phyloP scores from a whole-genome alignment of 23 red algal species.

The Gracilaria domingensis region DNA sequence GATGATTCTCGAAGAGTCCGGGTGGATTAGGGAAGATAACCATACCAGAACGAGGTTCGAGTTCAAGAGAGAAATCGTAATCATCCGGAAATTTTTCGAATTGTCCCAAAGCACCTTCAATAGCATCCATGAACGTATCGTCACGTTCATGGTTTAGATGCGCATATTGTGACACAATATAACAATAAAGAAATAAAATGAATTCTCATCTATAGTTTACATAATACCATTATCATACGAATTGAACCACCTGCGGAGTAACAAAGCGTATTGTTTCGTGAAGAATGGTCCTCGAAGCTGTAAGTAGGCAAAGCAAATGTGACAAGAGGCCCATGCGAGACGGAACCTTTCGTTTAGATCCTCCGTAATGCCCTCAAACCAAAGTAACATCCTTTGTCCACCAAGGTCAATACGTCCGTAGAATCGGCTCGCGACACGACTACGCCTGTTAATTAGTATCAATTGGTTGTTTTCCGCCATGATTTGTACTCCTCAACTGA shows the following conservation, averaged over 20 bases:
- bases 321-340: background rate
- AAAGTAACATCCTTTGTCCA: background rate
- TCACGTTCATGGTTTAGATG: background rate
- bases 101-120: background rate
- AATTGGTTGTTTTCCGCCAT: background rate
- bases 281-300: background rate
- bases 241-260: background rate
- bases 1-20: no score
- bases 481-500: background rate
- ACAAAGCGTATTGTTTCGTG: background rate
- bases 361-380: background rate
- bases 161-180: background rate
- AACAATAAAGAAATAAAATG: background rate
- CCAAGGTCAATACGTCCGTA: background rate
- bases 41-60: background rate
- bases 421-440: no score
- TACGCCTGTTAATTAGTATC: no score
- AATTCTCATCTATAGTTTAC: background rate
- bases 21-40: background rate
- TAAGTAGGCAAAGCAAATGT: background rate
- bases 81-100: background rate
- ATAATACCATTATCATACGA: background rate
- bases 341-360: background rate
- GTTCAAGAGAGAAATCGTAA: background rate
- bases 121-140: background rate